Base-by-base conservation (phyloP, 495 filamentous ascomycete genomes). In the Daldinia childiae region DNA sequence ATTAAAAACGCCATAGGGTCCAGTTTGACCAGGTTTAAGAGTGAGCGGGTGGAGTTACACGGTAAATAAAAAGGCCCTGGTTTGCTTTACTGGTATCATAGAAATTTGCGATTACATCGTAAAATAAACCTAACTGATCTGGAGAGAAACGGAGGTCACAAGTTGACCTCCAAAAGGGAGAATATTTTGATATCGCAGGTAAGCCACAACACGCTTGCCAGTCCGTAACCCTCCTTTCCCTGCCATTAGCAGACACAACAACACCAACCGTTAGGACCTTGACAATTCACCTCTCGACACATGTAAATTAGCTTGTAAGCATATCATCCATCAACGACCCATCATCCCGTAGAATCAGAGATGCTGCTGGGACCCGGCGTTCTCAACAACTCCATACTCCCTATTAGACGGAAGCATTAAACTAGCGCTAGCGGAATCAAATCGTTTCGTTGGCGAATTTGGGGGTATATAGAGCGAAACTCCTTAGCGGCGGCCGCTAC, bases 401-500 rank as follows among this genome's bases (percentile, higher is more conserved):
- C 62, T 68, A 48, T 55, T 63, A 67, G 67, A 62, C 52, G 64
- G 64, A 75, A 66, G 62, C 58, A 41, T 67, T 69, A 69, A 68
- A 62, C 60, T 54, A 68, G 66, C 48, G 59, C 59, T 66, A 63
- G 58, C 56, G 63, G 66, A 66, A 71, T 64, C 48, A 71, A 68
- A 72, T 58, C 58, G 64, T 58, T 57, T 70, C 57, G 66, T 66
- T 64, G 66, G 68, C 26, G 62, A 61, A 73, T 60, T 58, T 21
- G 69, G 59, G 68, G 50, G 50, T 27, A 30, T 71, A 62, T 65
- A 69, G 52, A 54, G 54, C 39, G 21, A 45, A n/a, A 26, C n/a
- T 24, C 45, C 58, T 80, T 94, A 98, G 83, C 95, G 96, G 83
- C 95, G 93, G 72, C 95, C 96, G 86, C 93, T 98, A 82, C 95